phyloP scores from a whole-genome alignment of 169 alveolate species.

The Eimeria mitis region DNA sequence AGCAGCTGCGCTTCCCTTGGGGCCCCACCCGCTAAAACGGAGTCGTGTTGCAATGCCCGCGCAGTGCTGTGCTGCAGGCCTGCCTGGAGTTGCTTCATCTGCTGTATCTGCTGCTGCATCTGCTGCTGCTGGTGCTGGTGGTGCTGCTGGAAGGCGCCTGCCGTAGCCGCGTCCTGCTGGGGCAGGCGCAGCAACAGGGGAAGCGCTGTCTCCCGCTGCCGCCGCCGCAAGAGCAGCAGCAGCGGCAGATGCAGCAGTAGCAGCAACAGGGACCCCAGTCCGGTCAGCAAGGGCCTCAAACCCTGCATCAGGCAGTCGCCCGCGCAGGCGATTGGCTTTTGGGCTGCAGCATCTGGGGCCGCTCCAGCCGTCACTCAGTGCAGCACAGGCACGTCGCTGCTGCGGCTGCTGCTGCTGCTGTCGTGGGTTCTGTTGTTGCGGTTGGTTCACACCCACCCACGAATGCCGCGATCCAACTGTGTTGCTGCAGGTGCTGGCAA shows the following conservation, averaged over 20 bases:
- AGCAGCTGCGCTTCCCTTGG: background rate
- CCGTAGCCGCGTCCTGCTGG: constrained; percentile 5
- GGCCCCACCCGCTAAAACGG: background rate
- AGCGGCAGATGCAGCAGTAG: constrained; percentile 3
- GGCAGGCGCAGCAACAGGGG: constrained; percentile 1
- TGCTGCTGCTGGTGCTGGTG: constrained; percentile 13
- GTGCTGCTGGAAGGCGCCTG: background rate
- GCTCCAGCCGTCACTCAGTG: constrained; percentile 12
- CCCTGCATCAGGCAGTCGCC: background rate
- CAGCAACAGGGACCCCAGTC: background rate
- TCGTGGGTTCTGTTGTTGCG: background rate
- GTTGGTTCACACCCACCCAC: background rate
- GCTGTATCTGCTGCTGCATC: background rate
- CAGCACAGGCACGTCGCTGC: background rate
- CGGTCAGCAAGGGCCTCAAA: background rate
- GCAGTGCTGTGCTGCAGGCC: background rate
- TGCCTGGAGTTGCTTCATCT: constrained; percentile 1
- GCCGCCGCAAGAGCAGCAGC: background rate
- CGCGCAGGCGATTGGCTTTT: background rate
- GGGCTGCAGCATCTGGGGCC: constrained; percentile 11
- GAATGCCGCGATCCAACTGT: background rate
- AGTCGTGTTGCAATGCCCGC: background rate
- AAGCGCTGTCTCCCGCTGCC: constrained; percentile 23
- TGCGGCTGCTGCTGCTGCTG: constrained; percentile 10
- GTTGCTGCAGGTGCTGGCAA: background rate